Evolutionary conservation across 2,329 filamentous ascomycete species (phyloP), one percentile per base, ranked within the genome.

Genomic region (Fusarium sublunatum): DNA sequence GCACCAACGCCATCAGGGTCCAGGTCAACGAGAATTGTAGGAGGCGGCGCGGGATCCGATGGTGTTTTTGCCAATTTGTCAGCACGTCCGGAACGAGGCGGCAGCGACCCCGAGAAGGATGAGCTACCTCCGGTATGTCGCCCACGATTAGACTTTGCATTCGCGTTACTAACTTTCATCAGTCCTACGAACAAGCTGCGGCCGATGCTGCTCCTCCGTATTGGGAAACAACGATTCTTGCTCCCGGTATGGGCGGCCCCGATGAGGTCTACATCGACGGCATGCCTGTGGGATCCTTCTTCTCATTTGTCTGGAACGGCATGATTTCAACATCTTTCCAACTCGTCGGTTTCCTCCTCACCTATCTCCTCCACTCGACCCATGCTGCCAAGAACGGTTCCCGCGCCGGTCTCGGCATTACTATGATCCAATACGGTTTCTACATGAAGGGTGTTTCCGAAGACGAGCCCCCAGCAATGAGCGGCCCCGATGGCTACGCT

Each of bases 291-390:
- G 92, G 92, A 64, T 93, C 91, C 44, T 81, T 95, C 61, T 96
- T 96, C 79, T 90, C 88, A 60, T 96, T 96, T 72, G 81, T 94
- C 68, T 96, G 92, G 92, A 96, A 96, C 79, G 91, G 86, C 79
- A 93, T 98, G 87, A 98, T 99, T 67, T 96, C 92, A 65, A 94
- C 96, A 85, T 96, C 93, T 39, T 98, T 99, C 83, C 92, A 96
- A 77, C 86, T 98, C 64, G 92, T 97, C 77, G 95, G 95, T 50
- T 99, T 99, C 83, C 87, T 99, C 28, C 90, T 99, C 71, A 98
- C 95, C 26, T 99, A 99, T 76, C 91, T 99, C 54, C 86, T 99
- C 4, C 95, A 99, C 83, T 98, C 95, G 28, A 97, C 94, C 7
- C 95, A 99, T 77, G 95, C 95, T 5, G 95, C 95, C 70, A 99